A percentile compares a stretch with the other conserved stretches of the same genome.
These are phyloP conservation scores for Scopulariopsis brevicaulis DNA, from an alignment of 2,329 filamentous ascomycete species.

Conservation along the genomic window DNA sequence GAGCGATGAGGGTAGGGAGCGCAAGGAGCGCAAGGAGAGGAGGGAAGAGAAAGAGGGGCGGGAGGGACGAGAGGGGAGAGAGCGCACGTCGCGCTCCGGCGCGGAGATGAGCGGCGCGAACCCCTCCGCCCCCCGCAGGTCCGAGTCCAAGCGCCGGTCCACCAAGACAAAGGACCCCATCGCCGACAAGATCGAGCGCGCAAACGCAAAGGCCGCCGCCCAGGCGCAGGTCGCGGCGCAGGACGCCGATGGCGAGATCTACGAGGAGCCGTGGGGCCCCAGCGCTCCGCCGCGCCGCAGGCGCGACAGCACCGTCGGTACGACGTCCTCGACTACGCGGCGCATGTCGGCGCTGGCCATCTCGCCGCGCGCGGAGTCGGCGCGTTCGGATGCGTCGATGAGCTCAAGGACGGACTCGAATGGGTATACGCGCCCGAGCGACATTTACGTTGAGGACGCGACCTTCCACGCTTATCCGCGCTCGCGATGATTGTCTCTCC, in stretches of 20 bases:
- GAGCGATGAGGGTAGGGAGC: neutral
- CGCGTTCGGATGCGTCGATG: constrained; percentile 3
- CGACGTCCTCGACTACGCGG: neutral
- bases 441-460: constrained; percentile 1
- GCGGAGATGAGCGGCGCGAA: neutral
- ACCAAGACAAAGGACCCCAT: constrained; percentile 2
- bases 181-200: constrained; percentile 1
- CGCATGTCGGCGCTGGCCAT: neutral
- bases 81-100: neutral
- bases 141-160: constrained; percentile 1
- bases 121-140: neutral
- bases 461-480: neutral
- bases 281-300: neutral
- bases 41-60: neutral
- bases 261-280: constrained; percentile 2
- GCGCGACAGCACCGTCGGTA: neutral
- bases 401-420: constrained; percentile 1
- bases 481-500: neutral
- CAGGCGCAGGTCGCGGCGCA: neutral
- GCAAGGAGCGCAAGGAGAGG: neutral
- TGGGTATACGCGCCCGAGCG: constrained; percentile 2
- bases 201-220: constrained; percentile 1
- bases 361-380: neutral
- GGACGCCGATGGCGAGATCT: neutral
- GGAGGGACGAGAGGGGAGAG: neutral